These are phyloP conservation scores for Blastobotrys mokoenaii DNA, from an alignment of 805 yeast genomes.

Conservation along the genomic window DNA sequence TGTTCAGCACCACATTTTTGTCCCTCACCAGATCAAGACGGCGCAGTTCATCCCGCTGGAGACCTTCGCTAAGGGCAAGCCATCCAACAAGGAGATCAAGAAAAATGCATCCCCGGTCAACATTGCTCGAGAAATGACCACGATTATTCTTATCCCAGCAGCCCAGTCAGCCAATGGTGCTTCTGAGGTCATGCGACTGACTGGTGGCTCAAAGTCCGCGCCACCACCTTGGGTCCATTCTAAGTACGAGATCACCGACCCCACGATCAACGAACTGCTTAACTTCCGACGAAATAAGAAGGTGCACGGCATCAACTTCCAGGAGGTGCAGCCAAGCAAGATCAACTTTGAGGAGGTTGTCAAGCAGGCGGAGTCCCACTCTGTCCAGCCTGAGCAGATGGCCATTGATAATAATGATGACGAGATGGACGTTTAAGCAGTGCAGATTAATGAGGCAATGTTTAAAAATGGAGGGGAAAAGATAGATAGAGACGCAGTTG, in stretches of 20 bases:
- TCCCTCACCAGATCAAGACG: conserved; percentile 61
- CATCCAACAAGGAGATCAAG: conserved; percentile 36
- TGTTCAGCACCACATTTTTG: conserved; percentile 68
- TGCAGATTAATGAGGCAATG: not conserved
- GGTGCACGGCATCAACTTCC: conserved; percentile 25
- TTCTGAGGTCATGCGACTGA: conserved; percentile 60
- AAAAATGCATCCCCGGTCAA: conserved; percentile 44
- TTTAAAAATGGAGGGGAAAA: not conserved
- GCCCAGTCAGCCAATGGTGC: conserved; percentile 29
- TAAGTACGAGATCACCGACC: conserved; percentile 49
- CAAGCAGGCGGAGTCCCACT: not conserved
- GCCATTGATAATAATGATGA: not conserved
- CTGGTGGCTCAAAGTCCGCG: conserved; percentile 66
- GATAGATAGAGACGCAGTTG: no score
- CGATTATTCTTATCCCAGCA: conserved; percentile 52
- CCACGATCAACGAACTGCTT: conserved; percentile 27
- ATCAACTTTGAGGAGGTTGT: conserved; percentile 4
- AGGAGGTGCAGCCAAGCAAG: conserved; percentile 23
- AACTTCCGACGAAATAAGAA: conserved; percentile 20
- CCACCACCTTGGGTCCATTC: conserved; percentile 89
- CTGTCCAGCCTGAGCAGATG: conserved; percentile 1
- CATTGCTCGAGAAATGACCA: conserved; percentile 72
- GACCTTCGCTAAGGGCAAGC: conserved; percentile 52
- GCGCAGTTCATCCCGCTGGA: conserved; percentile 69
- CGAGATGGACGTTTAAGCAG: not conserved